These are phyloP conservation scores for Arachnopeziza araneosa DNA, from an alignment of 2,329 filamentous ascomycete species.

Conservation along the genomic window DNA sequence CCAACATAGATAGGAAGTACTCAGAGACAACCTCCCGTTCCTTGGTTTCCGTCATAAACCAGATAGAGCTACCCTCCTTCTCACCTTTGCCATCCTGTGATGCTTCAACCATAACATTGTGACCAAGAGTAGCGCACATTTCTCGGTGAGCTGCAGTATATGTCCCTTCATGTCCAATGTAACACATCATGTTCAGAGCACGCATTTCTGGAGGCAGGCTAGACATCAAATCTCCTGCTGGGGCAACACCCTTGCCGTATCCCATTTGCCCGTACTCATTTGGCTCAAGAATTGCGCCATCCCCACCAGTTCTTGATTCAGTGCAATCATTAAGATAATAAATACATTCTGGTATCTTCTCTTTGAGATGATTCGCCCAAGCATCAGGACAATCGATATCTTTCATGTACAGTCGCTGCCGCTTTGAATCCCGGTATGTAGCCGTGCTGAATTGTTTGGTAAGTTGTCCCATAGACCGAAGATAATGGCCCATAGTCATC, in stretches of 20 bases:
- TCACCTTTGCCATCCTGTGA: conserved; percentile 69
- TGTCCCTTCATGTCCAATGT: conserved; percentile 94
- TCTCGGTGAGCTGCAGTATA: conserved; percentile 93
- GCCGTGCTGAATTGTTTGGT: conserved; percentile 73
- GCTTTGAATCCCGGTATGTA: conserved; percentile 71
- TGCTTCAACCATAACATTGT: conserved; percentile 97
- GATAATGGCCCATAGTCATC: conserved; percentile 84
- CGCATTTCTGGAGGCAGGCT: conserved; percentile 81
- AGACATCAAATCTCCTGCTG: conserved; percentile 91
- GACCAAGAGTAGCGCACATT: conserved; percentile 93
- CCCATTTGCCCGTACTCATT: conserved; percentile 35
- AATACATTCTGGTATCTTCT: conserved; percentile 71
- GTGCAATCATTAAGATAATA: conserved; percentile 88
- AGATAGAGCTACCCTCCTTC: conserved; percentile 82
- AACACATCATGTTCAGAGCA: conserved; percentile 96
- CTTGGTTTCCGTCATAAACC: conserved; percentile 98
- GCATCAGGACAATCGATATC: conserved; percentile 91
- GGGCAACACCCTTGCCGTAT: conserved; percentile 45
- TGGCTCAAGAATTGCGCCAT: conserved; percentile 45
- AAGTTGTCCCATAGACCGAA: conserved; percentile 79
- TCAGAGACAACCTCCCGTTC: conserved; percentile 87
- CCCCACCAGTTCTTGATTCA: conserved; percentile 45
- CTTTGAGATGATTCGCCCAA: conserved; percentile 76
- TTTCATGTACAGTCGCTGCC: conserved; percentile 89
- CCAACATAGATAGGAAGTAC: conserved; percentile 87